Evolutionary conservation across 2,329 filamentous ascomycete species (phyloP).

Genomic region (Diaporthe batatas): DNA sequence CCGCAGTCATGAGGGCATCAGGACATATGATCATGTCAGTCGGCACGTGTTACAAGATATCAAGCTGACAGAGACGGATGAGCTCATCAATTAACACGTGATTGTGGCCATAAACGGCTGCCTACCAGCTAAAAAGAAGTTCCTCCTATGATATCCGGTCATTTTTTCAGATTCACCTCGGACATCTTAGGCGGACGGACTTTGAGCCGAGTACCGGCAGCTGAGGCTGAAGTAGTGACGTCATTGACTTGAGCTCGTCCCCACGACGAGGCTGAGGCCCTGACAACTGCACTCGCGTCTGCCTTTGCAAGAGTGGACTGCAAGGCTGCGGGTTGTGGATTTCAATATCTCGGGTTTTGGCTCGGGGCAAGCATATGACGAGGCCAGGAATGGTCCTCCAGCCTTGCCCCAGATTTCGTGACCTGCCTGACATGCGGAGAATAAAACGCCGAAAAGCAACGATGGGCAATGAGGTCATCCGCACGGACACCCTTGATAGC

Average conservation of each 20-base stretch:
- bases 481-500: background rate
- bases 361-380: background rate
- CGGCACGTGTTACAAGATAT: background rate
- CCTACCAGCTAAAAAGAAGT: background rate
- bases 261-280: background rate
- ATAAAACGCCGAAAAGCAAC: constrained; percentile 10
- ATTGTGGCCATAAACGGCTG: constrained; percentile 4
- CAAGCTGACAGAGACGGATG: background rate
- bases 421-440: constrained; percentile 1
- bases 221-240: constrained; percentile 29
- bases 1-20: background rate
- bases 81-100: background rate
- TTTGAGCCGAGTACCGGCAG: constrained; percentile 44
- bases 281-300: background rate
- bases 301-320: background rate
- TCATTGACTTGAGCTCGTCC: constrained; percentile 3
- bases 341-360: background rate
- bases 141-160: background rate
- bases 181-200: constrained; percentile 44
- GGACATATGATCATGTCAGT: background rate
- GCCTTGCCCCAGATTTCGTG: constrained; percentile 3
- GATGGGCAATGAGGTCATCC: background rate
- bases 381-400: background rate
- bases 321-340: background rate
- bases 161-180: constrained; percentile 34